Evolutionary conservation across 352 stramenopile species (phyloP).

Genomic region (Globisporangium perplexum): DNA sequence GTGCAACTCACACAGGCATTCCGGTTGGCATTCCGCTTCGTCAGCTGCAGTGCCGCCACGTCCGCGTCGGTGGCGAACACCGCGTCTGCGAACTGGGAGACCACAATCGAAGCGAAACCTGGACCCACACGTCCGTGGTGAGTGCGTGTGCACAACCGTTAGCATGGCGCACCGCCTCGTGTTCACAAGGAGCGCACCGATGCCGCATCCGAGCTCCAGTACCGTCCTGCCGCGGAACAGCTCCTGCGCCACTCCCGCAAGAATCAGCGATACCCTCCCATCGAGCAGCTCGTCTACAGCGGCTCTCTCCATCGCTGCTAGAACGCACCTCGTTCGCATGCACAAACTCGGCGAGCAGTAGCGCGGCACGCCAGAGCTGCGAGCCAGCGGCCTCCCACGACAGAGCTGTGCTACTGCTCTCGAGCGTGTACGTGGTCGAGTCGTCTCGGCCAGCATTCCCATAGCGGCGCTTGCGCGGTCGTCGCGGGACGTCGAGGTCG

Average conservation of each 20-base stretch:
- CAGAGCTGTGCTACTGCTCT: conserved; percentile 4
- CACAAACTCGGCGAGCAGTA: conserved; percentile 52
- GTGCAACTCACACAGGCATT: conserved; percentile 21
- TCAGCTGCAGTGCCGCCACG: conserved; percentile 24
- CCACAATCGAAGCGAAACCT: conserved; percentile 44
- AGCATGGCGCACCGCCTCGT: too few relatives aligned
- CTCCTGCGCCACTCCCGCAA: conserved; percentile 1
- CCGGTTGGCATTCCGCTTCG: conserved; percentile 25
- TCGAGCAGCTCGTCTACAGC: not conserved
- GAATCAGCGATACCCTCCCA: not conserved
- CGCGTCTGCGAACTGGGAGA: conserved; percentile 21
- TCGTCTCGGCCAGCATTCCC: not conserved
- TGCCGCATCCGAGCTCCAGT: conserved; percentile 50
- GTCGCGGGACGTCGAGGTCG: conserved; percentile 10
- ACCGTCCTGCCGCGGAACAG: conserved; percentile 23
- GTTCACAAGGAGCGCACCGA: conserved; percentile 20
- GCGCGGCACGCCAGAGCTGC: conserved; percentile 49
- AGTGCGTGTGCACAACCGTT: not conserved
- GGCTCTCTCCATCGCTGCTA: not conserved
- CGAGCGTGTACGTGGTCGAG: not conserved
- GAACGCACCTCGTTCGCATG: conserved; percentile 16
- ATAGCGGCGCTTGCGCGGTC: not conserved
- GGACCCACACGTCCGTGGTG: not conserved
- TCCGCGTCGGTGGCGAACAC: conserved; percentile 51
- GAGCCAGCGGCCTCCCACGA: conserved; percentile 31